Evolutionary conservation across 2,329 filamentous ascomycete species (phyloP), one percentile per base, ranked within the genome.

Genomic region (Trichoderma gracile): DNA sequence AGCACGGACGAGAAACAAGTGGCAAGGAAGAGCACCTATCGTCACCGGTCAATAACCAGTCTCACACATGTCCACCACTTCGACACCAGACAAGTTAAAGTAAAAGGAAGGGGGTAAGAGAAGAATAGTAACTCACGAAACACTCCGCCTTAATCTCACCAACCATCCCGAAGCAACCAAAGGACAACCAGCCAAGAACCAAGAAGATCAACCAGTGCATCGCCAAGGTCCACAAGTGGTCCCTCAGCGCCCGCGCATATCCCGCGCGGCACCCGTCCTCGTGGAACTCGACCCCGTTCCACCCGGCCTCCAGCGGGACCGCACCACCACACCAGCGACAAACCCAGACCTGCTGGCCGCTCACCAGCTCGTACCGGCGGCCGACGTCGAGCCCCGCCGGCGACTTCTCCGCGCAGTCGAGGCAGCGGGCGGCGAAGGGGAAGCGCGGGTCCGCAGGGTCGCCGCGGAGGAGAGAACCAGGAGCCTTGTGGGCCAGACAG

Each of bases 311-410:
- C n/a, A n/a, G n/a, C 73, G 27, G 3, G n/a, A n/a, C 56, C 2
- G 79, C 79, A 65, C 71, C 75, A 0, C 80, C 79, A 69, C 80
- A 82, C 74, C 78, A 81, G 7, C 79, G 75, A 50, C 80, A 82
- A 12, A 79, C 72, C 72, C 74, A 80, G 30, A 75, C 73, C 5
- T 67, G 69, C 10, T 69, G 67, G 19, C 69, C 69, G 49, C 77
- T 77, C 6, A 73, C 78, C 47, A 81, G 72, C 0, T 68, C 68
- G n/a, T 79, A 73, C 67, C 70, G 72, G n/a, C 69, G 68, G 5
- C 79, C 79, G 4, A 79, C 73, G 19, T 71, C 69, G 8, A 77
- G 74, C 7, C 79, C 78, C 14, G 73, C 69, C 5, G 33, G 30
- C 68, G 66, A 17, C 69, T 69, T 15, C 77, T 14, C 70, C 9